Evolutionary conservation across 148 eudicot genomes (phyloP), one percentile per base, ranked within the genome.

Genomic region (Amaranthus hypochondriacus): DNA sequence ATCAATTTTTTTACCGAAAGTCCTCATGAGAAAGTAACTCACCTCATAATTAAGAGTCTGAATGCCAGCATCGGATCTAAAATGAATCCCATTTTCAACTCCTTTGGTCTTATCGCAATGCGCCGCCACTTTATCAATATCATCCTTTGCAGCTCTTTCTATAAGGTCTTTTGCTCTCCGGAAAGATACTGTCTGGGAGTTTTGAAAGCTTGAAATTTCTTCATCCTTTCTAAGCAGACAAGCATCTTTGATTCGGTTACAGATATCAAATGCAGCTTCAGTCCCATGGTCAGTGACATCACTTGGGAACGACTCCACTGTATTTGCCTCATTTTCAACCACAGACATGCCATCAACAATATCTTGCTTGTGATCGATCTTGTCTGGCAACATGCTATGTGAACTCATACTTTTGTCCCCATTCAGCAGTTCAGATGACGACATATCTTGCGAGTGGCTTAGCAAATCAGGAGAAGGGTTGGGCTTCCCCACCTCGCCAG

Each of bases 11-110:
- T 77, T 77, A 79, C 75, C 81, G 82, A 85, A 81, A 80, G 74
- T 80, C 88, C 65, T 80, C 86, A 75, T 84, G 68, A 74, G 73
- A 78, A 60, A 83, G 69, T 67, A 80, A 88, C 89, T 83, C 83
- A 89, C 93, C 93, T 89, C 82, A 64, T 75, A 46, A 75, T 65
- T 79, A 49, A 74, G 73, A 69, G 72, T 75, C 68, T 85, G 77
- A 68, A 65, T 70, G 76, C 79, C 28, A 62, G 78, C 72, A 68
- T 59, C 73, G 67, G 85, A 64, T 49, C 69, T 77, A 71, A 79
- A 61, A 60, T 49, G 21, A 57, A 39, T 61, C 43, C 48, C 71
- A 5, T 61, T 66, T 60, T 73, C 74, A 56, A 62, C 80, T 71
- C 71, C 82, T 53, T 68, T 66, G 12, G 59, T 48, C 48, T 72